phyloP scores from a whole-genome alignment of 805 yeast species.

The Isabelozyma pseudorhagii region DNA sequence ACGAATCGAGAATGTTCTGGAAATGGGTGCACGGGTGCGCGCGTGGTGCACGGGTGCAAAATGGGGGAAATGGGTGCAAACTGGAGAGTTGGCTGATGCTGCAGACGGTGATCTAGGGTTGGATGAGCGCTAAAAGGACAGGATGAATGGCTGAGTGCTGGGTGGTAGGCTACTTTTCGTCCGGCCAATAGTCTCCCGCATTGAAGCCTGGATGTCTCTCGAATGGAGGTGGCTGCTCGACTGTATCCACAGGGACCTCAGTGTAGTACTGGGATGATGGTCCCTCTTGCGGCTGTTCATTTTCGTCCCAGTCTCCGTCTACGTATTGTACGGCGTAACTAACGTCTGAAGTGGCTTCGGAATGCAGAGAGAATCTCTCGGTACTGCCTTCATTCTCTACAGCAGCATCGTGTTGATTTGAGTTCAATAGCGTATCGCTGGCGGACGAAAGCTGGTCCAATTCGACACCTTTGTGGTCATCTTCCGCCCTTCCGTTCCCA shows the following conservation, averaged over 20 bases:
- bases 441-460: not conserved
- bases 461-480: not conserved
- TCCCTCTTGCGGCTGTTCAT: not conserved
- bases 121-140: too few species aligned
- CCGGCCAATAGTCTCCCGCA: constrained; percentile 48
- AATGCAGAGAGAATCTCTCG: constrained; percentile 2
- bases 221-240: constrained; percentile 38
- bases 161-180: constrained; percentile 9
- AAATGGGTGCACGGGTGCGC: constrained; percentile 1
- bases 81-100: too few species aligned
- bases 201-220: constrained; percentile 44
- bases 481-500: not conserved
- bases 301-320: constrained; percentile 2
- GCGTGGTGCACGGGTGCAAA: not conserved
- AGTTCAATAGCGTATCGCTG: not conserved
- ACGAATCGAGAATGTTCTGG: constrained; percentile 6
- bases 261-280: not conserved
- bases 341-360: constrained; percentile 24
- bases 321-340: constrained; percentile 19
- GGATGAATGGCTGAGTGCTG: not conserved
- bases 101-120: too few species aligned
- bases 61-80: too few species aligned
- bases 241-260: not conserved
- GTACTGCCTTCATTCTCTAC: constrained; percentile 3
- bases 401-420: constrained; percentile 3